A percentile compares a stretch with the other conserved stretches of the same genome.
Conservation (phyloP, 2,329 filamentous ascomycete species). For the Xylaria sp. region DNA sequence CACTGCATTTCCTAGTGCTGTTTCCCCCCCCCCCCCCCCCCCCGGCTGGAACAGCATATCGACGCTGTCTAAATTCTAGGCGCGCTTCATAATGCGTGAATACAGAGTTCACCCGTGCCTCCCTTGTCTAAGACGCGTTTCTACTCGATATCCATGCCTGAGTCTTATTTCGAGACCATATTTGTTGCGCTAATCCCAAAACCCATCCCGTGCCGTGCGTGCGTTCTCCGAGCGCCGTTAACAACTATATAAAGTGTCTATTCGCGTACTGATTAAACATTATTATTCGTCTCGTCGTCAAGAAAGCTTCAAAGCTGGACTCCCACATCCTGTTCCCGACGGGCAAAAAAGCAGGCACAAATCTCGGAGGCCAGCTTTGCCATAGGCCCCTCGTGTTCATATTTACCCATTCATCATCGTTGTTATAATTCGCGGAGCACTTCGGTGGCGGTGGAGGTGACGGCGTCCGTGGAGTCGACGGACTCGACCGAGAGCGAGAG, state of each 20-base stretch:
- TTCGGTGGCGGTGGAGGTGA: conserved; percentile 45
- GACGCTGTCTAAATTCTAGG: conserved; percentile 12
- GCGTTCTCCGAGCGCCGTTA: not conserved
- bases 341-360: not conserved
- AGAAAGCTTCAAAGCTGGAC: conserved; percentile 9
- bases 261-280: conserved; percentile 43
- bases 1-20: conserved; percentile 6
- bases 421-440: conserved; percentile 54
- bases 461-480: conserved; percentile 46
- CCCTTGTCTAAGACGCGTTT: conserved; percentile 10
- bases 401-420: conserved; percentile 15
- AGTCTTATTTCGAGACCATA: conserved; percentile 16
- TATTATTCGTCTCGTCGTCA: conserved; percentile 39
- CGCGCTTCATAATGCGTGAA: not conserved
- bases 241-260: conserved; percentile 23
- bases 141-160: conserved; percentile 29
- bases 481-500: conserved; percentile 55
- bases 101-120: not conserved
- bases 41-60: not conserved
- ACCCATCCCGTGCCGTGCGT: not conserved
- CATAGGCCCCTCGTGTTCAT: too few relatives aligned
- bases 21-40: too few relatives aligned
- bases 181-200: conserved; percentile 11
- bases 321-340: not conserved
- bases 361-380: not conserved